Conservation (phyloP, 441 rosid species). For the Brassica hybrid region DNA sequence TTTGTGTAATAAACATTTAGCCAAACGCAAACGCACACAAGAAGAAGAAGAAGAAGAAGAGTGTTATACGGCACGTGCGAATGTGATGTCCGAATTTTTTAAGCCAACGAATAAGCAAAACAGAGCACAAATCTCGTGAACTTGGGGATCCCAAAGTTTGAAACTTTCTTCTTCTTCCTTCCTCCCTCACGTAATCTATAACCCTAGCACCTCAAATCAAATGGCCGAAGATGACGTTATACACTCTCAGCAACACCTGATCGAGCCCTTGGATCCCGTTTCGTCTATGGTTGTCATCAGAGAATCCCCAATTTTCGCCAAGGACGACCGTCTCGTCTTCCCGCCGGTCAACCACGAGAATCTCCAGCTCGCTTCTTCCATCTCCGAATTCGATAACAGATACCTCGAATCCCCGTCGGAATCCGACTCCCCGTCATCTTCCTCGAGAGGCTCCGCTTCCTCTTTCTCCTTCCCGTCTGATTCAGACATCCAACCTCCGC, state of each 20-base stretch:
- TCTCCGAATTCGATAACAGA: constrained; percentile 21
- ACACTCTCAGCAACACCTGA: background rate
- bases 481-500: constrained; percentile 26
- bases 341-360: constrained; percentile 85
- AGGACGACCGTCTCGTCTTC: constrained; percentile 46
- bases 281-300: constrained; percentile 57
- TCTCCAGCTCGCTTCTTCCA: constrained; percentile 49
- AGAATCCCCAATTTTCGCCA: constrained; percentile 37
- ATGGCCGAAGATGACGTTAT: constrained; percentile 23
- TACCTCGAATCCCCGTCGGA: constrained; percentile 35
- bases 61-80: background rate
- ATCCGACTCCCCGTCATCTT: constrained; percentile 32
- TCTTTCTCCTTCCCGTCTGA: constrained; percentile 33
- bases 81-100: background rate
- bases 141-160: constrained; percentile 16
- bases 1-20: too few relatives aligned
- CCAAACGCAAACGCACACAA: background rate
- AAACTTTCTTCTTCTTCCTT: background rate
- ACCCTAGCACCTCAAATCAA: constrained; percentile 22
- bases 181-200: background rate
- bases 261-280: constrained; percentile 2
- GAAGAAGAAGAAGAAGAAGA: background rate
- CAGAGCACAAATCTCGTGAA: background rate
- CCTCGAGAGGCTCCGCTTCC: constrained; percentile 31
- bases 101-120: background rate